These are phyloP conservation scores for Aspergillus sclerotioniger DNA, from an alignment of 495 filamentous ascomycete genomes.

Conservation along the genomic window DNA sequence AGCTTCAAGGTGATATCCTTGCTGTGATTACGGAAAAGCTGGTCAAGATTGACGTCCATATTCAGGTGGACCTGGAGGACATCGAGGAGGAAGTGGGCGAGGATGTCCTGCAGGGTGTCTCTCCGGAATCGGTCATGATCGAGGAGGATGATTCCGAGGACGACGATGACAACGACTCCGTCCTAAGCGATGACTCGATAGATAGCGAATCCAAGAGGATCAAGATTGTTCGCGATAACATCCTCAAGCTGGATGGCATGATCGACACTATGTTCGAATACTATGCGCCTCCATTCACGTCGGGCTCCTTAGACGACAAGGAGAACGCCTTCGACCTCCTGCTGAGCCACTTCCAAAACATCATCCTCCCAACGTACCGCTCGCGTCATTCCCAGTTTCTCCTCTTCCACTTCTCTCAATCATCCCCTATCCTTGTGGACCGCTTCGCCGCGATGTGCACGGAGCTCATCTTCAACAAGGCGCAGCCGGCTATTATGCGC, in stretches of 20 bases:
- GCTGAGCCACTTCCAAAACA: slow-evolving; percentile 74
- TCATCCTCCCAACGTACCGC: slow-evolving; percentile 83
- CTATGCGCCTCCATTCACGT: slow-evolving; percentile 67
- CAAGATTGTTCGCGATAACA: slow-evolving; percentile 69
- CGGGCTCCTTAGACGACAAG: slow-evolving; percentile 44
- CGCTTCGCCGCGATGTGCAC: slow-evolving; percentile 78
- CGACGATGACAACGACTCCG: slow-evolving; percentile 60
- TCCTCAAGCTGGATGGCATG: slow-evolving; percentile 90
- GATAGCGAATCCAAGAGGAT: slow-evolving; percentile 47
- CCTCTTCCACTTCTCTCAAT: slow-evolving; percentile 89
- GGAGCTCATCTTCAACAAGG: slow-evolving; percentile 61
- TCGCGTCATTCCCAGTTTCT: slow-evolving; percentile 87
- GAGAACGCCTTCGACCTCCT: slow-evolving; percentile 65
- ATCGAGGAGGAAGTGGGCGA: slow-evolving; percentile 70
- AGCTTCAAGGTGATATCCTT: slow-evolving; percentile 80
- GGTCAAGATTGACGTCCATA: slow-evolving; percentile 90
- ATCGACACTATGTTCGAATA: slow-evolving; percentile 84
- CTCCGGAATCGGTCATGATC: slow-evolving; percentile 31
- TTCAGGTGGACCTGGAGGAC: slow-evolving; percentile 89
- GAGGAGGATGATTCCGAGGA: slow-evolving; percentile 50
- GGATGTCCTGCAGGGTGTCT: slow-evolving; percentile 37
- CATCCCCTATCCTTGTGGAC: slow-evolving; percentile 68
- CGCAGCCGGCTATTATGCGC: slow-evolving; percentile 63
- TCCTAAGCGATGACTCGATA: slow-evolving; percentile 43
- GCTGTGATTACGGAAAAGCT: slow-evolving; percentile 77